A percentile compares a stretch with the other conserved stretches of the same genome.
phyloP scores from a whole-genome alignment of 768 basidiomycete species.

The Phanerochaete carnosa region DNA sequence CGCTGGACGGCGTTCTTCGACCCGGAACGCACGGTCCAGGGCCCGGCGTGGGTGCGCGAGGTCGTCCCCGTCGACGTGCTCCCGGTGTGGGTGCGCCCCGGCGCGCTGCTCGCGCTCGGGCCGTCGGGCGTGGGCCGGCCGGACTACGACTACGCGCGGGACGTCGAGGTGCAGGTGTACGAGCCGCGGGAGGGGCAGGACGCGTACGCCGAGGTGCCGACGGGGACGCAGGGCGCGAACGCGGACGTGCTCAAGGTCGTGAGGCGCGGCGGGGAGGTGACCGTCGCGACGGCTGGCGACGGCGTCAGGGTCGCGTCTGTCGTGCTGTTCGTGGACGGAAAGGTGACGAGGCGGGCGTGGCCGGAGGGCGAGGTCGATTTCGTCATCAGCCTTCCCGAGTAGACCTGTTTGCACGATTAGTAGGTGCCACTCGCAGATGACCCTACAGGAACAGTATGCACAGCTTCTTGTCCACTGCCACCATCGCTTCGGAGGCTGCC shows the following conservation, averaged over 20 bases:
- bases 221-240: conserved; percentile 37
- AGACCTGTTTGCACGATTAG: not conserved
- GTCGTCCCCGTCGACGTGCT: conserved; percentile 60
- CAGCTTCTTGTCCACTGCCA: too few relatives aligned
- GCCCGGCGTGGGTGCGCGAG: conserved; percentile 62
- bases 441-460: too few relatives aligned
- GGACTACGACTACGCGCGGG: conserved; percentile 55
- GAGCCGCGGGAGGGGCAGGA: conserved; percentile 43
- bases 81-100: conserved; percentile 64
- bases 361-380: not conserved
- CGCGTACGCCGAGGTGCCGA: conserved; percentile 38
- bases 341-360: not conserved
- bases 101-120: conserved; percentile 56
- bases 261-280: conserved; percentile 24
- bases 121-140: conserved; percentile 48
- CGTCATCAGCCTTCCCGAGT: not conserved
- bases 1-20: conserved; percentile 61
- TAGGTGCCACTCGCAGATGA: too few relatives aligned
- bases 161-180: conserved; percentile 51
- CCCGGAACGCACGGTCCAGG: conserved; percentile 47
- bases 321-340: not conserved
- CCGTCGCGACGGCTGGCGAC: not conserved
- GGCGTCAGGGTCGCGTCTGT: not conserved
- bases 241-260: conserved; percentile 40
- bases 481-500: too few relatives aligned